A percentile compares a stretch with the other conserved stretches of the same genome.
These are phyloP conservation scores for Hypoxylon fuscum DNA, from an alignment of 495 filamentous ascomycete species.

Conservation along the genomic window DNA sequence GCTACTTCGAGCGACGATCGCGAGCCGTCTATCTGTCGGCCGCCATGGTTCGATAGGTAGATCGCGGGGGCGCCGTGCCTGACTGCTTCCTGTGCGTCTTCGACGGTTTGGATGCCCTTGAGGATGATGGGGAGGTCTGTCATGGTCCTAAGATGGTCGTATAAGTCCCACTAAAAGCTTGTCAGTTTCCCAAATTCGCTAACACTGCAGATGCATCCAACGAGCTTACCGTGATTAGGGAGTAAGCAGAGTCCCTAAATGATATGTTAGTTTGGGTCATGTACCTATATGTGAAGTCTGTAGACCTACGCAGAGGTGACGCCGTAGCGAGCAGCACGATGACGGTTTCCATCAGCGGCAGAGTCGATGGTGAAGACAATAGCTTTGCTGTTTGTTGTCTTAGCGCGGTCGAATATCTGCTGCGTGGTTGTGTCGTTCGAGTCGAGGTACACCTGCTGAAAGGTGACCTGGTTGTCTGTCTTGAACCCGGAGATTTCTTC, in stretches of 20 bases:
- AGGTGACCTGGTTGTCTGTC: constrained; percentile 43
- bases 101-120: constrained; percentile 56
- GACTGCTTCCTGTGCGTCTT: constrained; percentile 50
- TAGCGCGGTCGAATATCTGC: constrained; percentile 42
- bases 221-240: constrained; percentile 38
- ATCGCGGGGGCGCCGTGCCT: constrained; percentile 42
- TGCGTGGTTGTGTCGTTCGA: constrained; percentile 47
- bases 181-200: constrained; percentile 2
- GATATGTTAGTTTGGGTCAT: constrained; percentile 10
- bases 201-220: neutral
- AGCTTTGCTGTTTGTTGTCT: constrained; percentile 48
- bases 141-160: constrained; percentile 44
- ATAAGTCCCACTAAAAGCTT: constrained; percentile 39
- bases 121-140: constrained; percentile 51
- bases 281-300: neutral
- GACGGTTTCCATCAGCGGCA: constrained; percentile 49
- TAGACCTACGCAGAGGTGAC: constrained; percentile 43
- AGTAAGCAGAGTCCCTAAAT: constrained; percentile 26
- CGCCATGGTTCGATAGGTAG: constrained; percentile 56
- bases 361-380: constrained; percentile 54
- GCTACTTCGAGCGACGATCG: constrained; percentile 49
- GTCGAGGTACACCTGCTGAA: constrained; percentile 53
- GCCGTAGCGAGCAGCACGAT: constrained; percentile 49
- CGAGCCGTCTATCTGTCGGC: constrained; percentile 51
- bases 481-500: constrained; percentile 49